Conservation (phyloP, 352 stramenopile genomes). For the Phytophthora macrochlamydospora region DNA sequence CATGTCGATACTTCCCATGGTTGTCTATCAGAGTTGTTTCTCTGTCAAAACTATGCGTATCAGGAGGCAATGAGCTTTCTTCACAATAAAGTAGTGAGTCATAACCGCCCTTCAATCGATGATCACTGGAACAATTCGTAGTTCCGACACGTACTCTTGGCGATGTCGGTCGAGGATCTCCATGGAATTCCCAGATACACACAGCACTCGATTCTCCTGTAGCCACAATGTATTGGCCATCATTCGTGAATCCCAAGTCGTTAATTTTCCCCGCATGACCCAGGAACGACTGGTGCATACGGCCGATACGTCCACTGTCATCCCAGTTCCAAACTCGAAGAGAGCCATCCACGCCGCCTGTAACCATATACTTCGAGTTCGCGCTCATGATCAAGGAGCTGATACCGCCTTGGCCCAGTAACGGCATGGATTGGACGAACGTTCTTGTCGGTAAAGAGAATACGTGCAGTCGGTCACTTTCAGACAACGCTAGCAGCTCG, state of each 20-base stretch:
- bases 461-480: conserved; percentile 54
- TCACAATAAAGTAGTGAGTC: too few species aligned
- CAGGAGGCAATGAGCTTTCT: too few species aligned
- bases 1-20: too few species aligned
- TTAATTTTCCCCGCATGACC: conserved; percentile 45
- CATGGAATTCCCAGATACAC: conserved; percentile 70
- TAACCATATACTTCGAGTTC: conserved; percentile 74
- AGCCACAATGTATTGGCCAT: conserved; percentile 46
- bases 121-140: background rate
- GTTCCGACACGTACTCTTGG: conserved; percentile 11
- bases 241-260: conserved; percentile 44
- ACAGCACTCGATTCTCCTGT: conserved; percentile 48
- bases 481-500: conserved; percentile 58
- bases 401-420: conserved; percentile 62
- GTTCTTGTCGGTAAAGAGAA: conserved; percentile 44
- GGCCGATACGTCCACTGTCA: conserved; percentile 44
- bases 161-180: conserved; percentile 31
- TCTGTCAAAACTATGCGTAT: too few species aligned
- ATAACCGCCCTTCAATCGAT: background rate
- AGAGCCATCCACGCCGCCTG: conserved; percentile 58
- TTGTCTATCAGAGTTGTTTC: too few species aligned
- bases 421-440: conserved; percentile 56
- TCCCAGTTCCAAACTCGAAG: conserved; percentile 71
- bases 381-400: conserved; percentile 49
- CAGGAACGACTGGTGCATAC: conserved; percentile 67